Conservation (phyloP, 1,284 basidiomycete species). For the Fistulinella cinereoalba region DNA sequence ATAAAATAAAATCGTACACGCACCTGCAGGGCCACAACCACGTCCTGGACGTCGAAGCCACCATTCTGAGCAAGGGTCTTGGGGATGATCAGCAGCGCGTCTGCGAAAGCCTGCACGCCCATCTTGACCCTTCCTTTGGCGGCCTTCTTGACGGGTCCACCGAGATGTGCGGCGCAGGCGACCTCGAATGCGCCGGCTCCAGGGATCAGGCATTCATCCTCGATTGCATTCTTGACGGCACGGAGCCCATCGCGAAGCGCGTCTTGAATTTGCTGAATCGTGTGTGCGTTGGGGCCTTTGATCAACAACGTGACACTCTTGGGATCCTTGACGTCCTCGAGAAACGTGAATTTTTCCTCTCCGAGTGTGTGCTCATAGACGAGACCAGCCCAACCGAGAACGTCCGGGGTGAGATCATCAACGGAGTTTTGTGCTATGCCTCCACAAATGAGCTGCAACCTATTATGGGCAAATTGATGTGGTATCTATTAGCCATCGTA, state of each 20-base stretch:
- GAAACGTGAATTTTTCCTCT: constrained; percentile 98
- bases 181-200: constrained; percentile 98
- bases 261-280: constrained; percentile 95
- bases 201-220: constrained; percentile 86
- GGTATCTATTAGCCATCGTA: constrained; percentile 17
- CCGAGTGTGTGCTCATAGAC: constrained; percentile 99
- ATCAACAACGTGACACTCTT: constrained; percentile 96
- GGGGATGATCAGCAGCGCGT: constrained; percentile 91
- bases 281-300: constrained; percentile 98
- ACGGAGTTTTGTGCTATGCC: constrained; percentile 97
- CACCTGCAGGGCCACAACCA: constrained; percentile 87
- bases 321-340: constrained; percentile 96
- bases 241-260: constrained; percentile 95
- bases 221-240: constrained; percentile 95
- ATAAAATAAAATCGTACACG: constrained; percentile 16
- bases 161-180: constrained; percentile 84
- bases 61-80: constrained; percentile 97
- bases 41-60: constrained; percentile 97
- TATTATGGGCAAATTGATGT: constrained; percentile 31
- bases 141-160: constrained; percentile 74
- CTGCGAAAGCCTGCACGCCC: constrained; percentile 96
- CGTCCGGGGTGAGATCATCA: constrained; percentile 89
- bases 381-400: constrained; percentile 95
- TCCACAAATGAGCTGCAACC: constrained; percentile 91
- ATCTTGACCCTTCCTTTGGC: constrained; percentile 98